Base-by-base conservation (phyloP, 257 asterid species). In the Coffea canephora region DNA sequence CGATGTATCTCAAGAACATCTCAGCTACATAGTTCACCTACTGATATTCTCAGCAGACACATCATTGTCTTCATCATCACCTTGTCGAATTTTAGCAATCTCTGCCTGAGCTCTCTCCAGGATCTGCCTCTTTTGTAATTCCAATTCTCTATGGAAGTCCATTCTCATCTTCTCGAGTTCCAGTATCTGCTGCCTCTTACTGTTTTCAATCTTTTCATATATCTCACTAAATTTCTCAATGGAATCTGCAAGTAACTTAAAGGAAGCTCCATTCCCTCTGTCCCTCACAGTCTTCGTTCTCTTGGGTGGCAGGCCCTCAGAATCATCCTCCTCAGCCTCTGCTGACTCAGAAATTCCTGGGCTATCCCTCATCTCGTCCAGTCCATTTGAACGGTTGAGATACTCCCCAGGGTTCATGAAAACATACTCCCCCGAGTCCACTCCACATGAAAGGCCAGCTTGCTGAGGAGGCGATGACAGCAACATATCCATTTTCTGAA, bases 111-210 rank as follows among this genome's bases (percentile, higher is more conserved):
- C 95, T 75, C 91, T 88, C 89, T 95, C 98, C n/a, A 95, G 76
- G 80, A 93, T 91, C 86, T 88, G 87, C 85, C 89, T 89, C 90
- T 90, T 93, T 69, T 92, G 97, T 85, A 81, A 36, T 59, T 95
- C 97, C 91, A 95, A 79, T 5, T 93, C 99, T 67, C 92, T 84
- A 65, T 89, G 91, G 69, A 91, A 95, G 73, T 95, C 91, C 94
- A 93, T 91, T 83, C 99, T 80, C 93, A 95, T 89, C 54, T 89
- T 91, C 54, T 91, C 98, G 48, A 95, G 90, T 84, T 95, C 99
- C 67, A 84, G 81, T 91, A 96, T 85, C 75, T 94, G 96, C 78
- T 91, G 87, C 57, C 97, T 89, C 86, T 90, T 94, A 77, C 89
- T 90, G 66, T 74, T 88, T 91, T 96, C 98, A 5, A 87, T 92